phyloP scores from a whole-genome alignment of 208 protist species.

The Blastocrithidia nonstop region DNA sequence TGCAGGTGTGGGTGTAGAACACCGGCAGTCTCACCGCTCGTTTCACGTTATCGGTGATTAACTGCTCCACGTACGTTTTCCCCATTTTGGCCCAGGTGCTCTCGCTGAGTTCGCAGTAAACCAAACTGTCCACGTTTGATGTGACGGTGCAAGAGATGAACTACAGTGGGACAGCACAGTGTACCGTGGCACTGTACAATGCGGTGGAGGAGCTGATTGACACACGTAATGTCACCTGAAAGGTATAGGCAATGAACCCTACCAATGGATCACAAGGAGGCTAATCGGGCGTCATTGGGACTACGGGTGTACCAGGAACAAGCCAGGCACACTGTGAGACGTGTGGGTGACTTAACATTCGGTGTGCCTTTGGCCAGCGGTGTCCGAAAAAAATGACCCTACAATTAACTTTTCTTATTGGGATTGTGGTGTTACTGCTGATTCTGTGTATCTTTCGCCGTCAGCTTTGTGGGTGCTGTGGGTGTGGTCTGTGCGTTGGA shows the following conservation, averaged over 20 bases:
- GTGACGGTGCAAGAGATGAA: conserved; percentile 20
- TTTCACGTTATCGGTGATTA: conserved; percentile 23
- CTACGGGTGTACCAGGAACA: neutral
- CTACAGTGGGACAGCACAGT: conserved; percentile 10
- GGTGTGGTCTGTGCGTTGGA: too few species aligned
- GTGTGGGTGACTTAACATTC: neutral
- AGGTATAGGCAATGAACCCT: neutral
- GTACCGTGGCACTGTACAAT: conserved; percentile 31
- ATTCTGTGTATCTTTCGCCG: neutral
- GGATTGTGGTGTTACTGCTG: neutral
- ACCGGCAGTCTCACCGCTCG: conserved; percentile 30
- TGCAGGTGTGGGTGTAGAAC: conserved; percentile 44
- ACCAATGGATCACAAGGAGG: neutral
- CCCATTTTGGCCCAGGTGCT: conserved; percentile 36
- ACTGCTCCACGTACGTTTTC: conserved; percentile 30
- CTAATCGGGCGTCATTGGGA: neutral
- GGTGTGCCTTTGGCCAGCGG: neutral
- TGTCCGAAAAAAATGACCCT: neutral
- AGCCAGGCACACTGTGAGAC: neutral
- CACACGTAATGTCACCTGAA: neutral
- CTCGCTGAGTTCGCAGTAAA: conserved; percentile 16
- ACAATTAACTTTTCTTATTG: neutral
- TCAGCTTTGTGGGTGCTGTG: too few species aligned
- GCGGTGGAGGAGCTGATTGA: conserved; percentile 2
- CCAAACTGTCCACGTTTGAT: conserved; percentile 14